Base-by-base conservation (phyloP, 2,329 filamentous ascomycete genomes). In the Dothidotthia symphoricarpi region DNA sequence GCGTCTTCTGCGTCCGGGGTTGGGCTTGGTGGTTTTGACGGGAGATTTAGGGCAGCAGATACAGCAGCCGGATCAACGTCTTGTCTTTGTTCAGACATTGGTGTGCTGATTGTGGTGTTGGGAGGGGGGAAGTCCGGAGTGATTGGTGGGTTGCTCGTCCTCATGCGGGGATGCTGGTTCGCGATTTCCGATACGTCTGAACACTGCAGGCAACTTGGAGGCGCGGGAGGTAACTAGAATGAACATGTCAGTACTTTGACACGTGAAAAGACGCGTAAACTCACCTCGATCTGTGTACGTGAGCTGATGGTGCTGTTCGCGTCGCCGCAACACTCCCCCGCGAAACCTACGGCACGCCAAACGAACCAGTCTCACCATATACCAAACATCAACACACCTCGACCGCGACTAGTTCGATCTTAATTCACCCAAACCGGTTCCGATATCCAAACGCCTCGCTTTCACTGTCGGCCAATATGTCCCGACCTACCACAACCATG, bases 281-380 rank as follows among this genome's bases (percentile, higher is more conserved):
- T 13, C 11, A 34, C 24, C 10, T 33, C 16, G 3, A 8, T 17
- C 7, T 6, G 19, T n/a, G 2, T n/a, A 8, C 27, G 24, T 13
- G 16, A n/a, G 16, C 11, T 24, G 9, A 4, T 17, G 12, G 3
- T 11, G 14, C 6, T 24, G 25, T 12, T 10, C 13, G 13, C 16
- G 12, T 32, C 26, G 30, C 39, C 22, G 28, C 24, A 19, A 40
- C 15, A 24, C 28, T 39, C 34, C 41, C 39, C 43, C 51, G 41
- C 47, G 32, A 34, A 34, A 46, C 31, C 40, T 47, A 44, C 49
- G 45, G 52, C 41, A 31, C 13, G 24, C 47, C 43, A 43, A 28
- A 39, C 19, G 25, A 31, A 36, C 52, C 49, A 45, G 24, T 30
- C 34, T 39, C 47, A 44, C 53, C 44, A 46, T 36, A 40, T 27